A percentile compares a stretch with the other conserved stretches of the same genome.
These are phyloP conservation scores for Ogataea philodendri DNA, from an alignment of 805 yeast genomes.

Conservation along the genomic window DNA sequence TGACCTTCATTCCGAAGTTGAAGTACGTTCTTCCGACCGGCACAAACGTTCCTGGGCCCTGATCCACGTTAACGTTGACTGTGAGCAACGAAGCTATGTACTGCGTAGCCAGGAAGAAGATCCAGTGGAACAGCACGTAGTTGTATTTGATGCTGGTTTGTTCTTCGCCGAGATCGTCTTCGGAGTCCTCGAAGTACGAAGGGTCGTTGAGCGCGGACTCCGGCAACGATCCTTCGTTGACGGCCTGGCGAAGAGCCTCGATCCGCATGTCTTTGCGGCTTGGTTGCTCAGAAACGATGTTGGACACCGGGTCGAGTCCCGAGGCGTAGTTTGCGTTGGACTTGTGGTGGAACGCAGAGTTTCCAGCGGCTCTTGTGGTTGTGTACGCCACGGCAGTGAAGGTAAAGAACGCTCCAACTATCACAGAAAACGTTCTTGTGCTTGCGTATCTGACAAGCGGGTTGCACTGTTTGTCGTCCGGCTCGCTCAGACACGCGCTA, in stretches of 20 bases:
- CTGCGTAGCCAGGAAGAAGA: slow-evolving; percentile 93
- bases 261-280: slow-evolving; percentile 69
- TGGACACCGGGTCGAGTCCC: slow-evolving; percentile 42
- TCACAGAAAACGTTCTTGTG: slow-evolving; percentile 83
- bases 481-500: slow-evolving; percentile 94
- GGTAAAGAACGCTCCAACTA: slow-evolving; percentile 90
- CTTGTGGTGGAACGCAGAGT: slow-evolving; percentile 55
- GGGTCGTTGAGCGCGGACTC: slow-evolving; percentile 83
- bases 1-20: slow-evolving; percentile 90
- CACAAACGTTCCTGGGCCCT: slow-evolving; percentile 81
- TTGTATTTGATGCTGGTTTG: slow-evolving; percentile 68
- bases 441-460: slow-evolving; percentile 88
- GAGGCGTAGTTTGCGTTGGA: slow-evolving; percentile 20
- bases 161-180: slow-evolving; percentile 55
- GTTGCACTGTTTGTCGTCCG: slow-evolving; percentile 89
- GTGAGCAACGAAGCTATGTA: slow-evolving; percentile 93
- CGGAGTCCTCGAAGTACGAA: slow-evolving; percentile 51
- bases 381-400: slow-evolving; percentile 95
- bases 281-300: slow-evolving; percentile 48
- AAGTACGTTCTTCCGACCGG: slow-evolving; percentile 98
- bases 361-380: slow-evolving; percentile 93
- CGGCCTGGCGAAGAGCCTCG: slow-evolving; percentile 89
- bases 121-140: slow-evolving; percentile 83
- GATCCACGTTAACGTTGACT: slow-evolving; percentile 82
- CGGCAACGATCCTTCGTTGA: slow-evolving; percentile 93